Conservation (phyloP, 139 green algal genomes). For the Diplosphaera chodatii region DNA sequence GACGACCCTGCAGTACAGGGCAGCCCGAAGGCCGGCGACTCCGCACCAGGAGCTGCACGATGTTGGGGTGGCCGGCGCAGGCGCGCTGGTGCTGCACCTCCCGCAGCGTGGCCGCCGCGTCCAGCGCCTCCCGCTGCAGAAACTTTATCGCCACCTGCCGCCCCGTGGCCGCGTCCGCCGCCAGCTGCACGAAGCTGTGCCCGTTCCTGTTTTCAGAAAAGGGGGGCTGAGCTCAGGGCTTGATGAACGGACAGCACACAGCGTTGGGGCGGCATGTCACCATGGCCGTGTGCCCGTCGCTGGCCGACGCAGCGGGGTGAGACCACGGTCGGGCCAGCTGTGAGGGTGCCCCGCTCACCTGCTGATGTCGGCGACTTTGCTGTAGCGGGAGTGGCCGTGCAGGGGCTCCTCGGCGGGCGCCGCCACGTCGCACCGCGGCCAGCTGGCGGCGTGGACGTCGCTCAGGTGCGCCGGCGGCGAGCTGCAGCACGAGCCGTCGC, state of each 20-base stretch:
- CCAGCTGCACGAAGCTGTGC: background rate
- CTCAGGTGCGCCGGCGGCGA: background rate
- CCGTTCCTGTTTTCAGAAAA: background rate
- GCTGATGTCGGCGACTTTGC: conserved; percentile 2
- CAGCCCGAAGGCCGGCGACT: conserved; percentile 11
- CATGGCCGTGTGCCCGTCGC: too few species aligned
- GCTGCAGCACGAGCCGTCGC: too few species aligned
- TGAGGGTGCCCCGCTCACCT: too few species aligned
- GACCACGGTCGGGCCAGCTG: too few species aligned
- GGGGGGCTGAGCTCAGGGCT: too few species aligned
- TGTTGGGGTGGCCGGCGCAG: conserved; percentile 25
- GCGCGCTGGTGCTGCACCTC: background rate
- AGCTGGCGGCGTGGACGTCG: background rate
- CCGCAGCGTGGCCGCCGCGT: background rate
- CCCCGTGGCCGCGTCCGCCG: background rate
- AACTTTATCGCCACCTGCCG: conserved; percentile 11
- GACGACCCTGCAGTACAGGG: too few species aligned
- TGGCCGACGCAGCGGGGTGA: too few species aligned
- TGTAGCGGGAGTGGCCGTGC: background rate
- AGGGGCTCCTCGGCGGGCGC: background rate
- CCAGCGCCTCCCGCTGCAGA: background rate
- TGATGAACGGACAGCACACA: too few species aligned
- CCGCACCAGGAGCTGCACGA: conserved; percentile 17
- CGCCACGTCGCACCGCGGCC: background rate
- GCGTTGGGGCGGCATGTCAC: too few species aligned